Percentiles rank a stretch among this genome's conserved stretches.
Evolutionary conservation across 2,329 filamentous ascomycete species (phyloP).

Genomic region (Rutstroemia sp.): DNA sequence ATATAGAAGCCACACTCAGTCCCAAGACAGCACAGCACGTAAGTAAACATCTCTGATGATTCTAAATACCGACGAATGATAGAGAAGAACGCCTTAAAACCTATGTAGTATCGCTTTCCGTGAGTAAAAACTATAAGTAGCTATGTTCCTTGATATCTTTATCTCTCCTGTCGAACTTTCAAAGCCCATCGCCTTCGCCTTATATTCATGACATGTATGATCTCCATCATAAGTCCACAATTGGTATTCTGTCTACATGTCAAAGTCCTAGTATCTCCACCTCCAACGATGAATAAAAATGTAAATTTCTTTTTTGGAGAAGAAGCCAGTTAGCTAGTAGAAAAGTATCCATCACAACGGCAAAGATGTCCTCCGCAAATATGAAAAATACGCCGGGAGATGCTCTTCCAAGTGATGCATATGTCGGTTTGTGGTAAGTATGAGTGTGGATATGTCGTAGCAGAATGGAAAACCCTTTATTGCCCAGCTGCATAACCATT

Average conservation of each 20-base stretch:
- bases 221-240: not conserved
- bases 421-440: not conserved
- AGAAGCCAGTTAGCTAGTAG: not conserved
- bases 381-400: constrained; percentile 3
- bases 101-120: not conserved
- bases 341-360: not conserved
- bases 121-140: not conserved
- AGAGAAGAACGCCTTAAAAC: not conserved
- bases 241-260: not conserved
- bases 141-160: constrained; percentile 5
- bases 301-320: not conserved
- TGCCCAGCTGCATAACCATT: constrained; percentile 10
- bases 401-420: not conserved
- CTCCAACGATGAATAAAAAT: too few species aligned
- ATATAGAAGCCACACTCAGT: too few species aligned
- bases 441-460: not conserved
- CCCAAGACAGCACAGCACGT: too few species aligned
- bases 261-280: too few species aligned
- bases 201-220: not conserved
- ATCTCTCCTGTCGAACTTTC: not conserved
- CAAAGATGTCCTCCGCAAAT: not conserved
- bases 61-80: not conserved
- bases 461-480: not conserved
- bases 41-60: too few species aligned
- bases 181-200: not conserved